Evolutionary conservation across 306 rosid genomes (phyloP), one percentile per base, ranked within the genome.

Genomic region (Hippophae gyantsensis): DNA sequence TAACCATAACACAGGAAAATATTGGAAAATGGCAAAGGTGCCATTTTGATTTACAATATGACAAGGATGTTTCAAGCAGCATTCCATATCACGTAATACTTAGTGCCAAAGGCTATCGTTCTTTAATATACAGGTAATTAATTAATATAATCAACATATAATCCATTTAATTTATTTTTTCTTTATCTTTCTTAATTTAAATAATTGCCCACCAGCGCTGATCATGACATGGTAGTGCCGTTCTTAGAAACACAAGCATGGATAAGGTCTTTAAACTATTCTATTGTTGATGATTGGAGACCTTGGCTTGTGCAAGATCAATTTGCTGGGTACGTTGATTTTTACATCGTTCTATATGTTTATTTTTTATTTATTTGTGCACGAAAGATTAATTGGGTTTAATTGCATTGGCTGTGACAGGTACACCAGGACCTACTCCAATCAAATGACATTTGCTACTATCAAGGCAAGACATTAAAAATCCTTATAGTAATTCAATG

Each of bases 221-320:
- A 74, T 54, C 78, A 68, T 58, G 78, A 74, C 59, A 62, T 74
- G 63, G 41, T 43, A 40, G 71, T 68, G 27, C 70, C 74, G 2
- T 63, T 12, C 46, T 7, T 63, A 54, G 67, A 66, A 13, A 74
- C 78, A 41, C 50, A 57, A 23, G 56, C 61, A 27, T 68, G 78
- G 78, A 74, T 74, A 56, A 74, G 27, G 43, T 52, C 66, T 38
- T 61, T 68, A 10, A 67, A 52, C 52, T 59, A 57, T 9, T 9
- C 67, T 3, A 63, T 68, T 49, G 71, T 68, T 9, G 74, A 74
- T 63, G 58, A 74, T 25, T 74, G 70, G 74, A 61, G 74, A 8
- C 74, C 78, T 6, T 68, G 78, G 74, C 18, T 52, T 50, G 58
- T 74, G n/a, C 52, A 53, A 6, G 74, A 62, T 12, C 73, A 73